Evolutionary conservation across 2,329 filamentous ascomycete genomes (phyloP).

Genomic region (Zasmidium cellare): DNA sequence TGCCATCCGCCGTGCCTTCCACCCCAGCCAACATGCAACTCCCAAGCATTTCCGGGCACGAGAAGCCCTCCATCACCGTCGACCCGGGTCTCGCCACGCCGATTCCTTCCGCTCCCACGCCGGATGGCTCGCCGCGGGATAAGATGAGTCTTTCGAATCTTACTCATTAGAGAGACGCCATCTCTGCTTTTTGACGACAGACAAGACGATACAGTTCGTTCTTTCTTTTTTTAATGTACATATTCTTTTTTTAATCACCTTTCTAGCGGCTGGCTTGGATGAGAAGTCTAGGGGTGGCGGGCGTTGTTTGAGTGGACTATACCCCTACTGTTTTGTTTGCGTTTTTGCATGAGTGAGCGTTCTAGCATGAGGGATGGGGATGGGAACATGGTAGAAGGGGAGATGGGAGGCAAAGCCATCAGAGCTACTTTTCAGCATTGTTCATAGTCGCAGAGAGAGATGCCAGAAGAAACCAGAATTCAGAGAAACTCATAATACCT

Average conservation of each 20-base stretch:
- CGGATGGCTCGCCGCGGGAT: constrained; percentile 37
- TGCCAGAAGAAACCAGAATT: not conserved
- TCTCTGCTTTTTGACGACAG: no score
- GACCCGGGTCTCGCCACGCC: constrained; percentile 32
- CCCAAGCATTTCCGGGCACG: constrained; percentile 28
- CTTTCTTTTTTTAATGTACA: constrained; percentile 11
- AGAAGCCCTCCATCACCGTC: constrained; percentile 20
- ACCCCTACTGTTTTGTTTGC: constrained; percentile 6
- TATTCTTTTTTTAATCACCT: constrained; percentile 11
- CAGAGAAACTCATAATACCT: not conserved
- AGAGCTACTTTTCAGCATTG: not conserved
- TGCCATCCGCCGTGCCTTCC: constrained; percentile 15
- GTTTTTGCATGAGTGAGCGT: constrained; percentile 9
- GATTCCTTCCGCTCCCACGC: constrained; percentile 26
- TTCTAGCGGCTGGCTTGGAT: no score
- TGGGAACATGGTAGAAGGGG: not conserved
- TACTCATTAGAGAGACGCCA: constrained; percentile 32
- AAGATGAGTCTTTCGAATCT: constrained; percentile 42
- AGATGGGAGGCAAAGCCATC: not conserved
- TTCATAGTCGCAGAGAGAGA: constrained; percentile 5
- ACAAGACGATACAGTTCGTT: constrained; percentile 5
- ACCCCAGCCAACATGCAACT: constrained; percentile 27
- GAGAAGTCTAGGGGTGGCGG: no score
- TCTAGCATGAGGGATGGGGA: constrained; percentile 3
- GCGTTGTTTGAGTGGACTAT: constrained; percentile 5